Base-by-base conservation (phyloP, 441 rosid genomes). In the Cnidoscolus chayamansa region DNA sequence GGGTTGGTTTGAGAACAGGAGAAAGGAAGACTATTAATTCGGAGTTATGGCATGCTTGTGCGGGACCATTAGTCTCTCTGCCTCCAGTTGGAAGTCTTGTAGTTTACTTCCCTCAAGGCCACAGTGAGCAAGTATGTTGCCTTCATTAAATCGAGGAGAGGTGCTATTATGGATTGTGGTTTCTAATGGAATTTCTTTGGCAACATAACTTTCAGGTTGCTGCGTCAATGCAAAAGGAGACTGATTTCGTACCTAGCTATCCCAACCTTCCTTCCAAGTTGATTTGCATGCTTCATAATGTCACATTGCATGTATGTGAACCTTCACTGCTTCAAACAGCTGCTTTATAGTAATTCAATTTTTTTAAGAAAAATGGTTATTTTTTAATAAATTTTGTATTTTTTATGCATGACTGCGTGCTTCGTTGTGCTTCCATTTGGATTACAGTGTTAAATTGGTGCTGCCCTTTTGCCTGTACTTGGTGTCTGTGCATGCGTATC, bases 71-170 rank as follows among this genome's bases (percentile, higher is more conserved):
- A 74, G 92, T 90, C 50, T 87, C 92, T 30, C 78, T 94, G 81
- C 98, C 98, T 67, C 97, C 97, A 2, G 89, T 87, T n/a, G 95
- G 97, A 73, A 94, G 98, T 78, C 92, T 92, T 72, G 98, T 94
- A 37, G 92, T 94, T 67, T 94, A 94, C 91, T 94, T 94, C 81
- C 98, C 98, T 73, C 98, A 94, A 83, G 98, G 98, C 81, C 98
- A 94, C 83, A 94, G 98, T 30, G 98, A 94, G 85, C 98, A 94
- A 81, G 98, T 91, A 81, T 37, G 86, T 73, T 50, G 0, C 63
- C 67, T 71, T 77, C 55, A 25, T 65, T 75, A 50, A 32, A 72
- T 77, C 62, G 43, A 71, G 43, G 58, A 31, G 67, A 76, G 49
- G 40, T 61, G 53, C 50, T 70, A 40, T 63, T 77, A 45, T 74